Evolutionary conservation across 345 rosid genomes (phyloP).

Genomic region (Syzygium oleosum): DNA sequence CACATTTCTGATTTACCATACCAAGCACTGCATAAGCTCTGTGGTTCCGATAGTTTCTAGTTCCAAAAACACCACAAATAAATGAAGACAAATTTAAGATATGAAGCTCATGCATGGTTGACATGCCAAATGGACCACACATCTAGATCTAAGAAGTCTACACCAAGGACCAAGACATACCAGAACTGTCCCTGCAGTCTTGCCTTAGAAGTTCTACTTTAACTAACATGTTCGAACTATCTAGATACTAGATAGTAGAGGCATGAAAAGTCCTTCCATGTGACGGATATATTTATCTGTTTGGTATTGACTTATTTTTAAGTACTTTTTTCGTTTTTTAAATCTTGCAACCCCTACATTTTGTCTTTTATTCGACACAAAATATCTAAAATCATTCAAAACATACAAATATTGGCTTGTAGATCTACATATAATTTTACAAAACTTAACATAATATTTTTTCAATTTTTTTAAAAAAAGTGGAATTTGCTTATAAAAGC

Average conservation of each 20-base stretch:
- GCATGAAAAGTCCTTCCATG: neutral
- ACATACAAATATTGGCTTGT: neutral
- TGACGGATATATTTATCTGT: neutral
- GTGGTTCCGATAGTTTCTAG: neutral
- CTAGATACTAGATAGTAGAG: neutral
- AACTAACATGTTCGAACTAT: neutral
- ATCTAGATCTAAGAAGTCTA: neutral
- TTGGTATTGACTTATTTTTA: neutral
- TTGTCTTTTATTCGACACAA: neutral
- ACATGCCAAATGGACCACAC: neutral
- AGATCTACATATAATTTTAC: neutral
- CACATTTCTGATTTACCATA: neutral
- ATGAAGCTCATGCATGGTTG: neutral
- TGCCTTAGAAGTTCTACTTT: neutral
- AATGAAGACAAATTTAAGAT: neutral
- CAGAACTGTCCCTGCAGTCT: neutral
- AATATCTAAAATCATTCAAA: neutral
- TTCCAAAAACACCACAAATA: neutral
- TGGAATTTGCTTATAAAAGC: neutral
- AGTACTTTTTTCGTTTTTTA: neutral
- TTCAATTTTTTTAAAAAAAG: neutral
- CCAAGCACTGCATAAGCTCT: neutral
- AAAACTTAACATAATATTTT: neutral
- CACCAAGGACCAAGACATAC: neutral
- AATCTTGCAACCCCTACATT: neutral